phyloP scores from a whole-genome alignment of 2,329 filamentous ascomycete genomes.

The Fusarium sororula region DNA sequence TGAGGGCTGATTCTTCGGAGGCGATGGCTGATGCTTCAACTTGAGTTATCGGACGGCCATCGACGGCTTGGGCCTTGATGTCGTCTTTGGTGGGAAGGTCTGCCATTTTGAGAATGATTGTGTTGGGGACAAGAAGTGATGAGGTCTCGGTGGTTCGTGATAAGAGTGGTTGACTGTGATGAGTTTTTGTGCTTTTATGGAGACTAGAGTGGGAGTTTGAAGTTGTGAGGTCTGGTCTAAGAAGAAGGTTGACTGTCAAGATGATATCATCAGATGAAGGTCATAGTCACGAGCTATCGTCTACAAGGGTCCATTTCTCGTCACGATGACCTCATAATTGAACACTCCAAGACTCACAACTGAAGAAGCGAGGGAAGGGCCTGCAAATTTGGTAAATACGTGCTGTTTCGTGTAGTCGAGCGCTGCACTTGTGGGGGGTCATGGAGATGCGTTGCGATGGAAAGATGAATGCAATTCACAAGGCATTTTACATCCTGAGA shows the following conservation, averaged over 20 bases:
- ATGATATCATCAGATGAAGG: constrained; percentile 8
- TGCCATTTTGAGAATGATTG: background rate
- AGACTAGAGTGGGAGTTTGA: rapidly evolving
- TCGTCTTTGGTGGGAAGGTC: constrained; percentile 21
- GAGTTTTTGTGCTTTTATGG: rapidly evolving
- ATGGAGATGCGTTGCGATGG: background rate
- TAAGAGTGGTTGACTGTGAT: too few relatives aligned
- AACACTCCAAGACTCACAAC: rapidly evolving
- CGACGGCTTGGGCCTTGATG: constrained; percentile 9
- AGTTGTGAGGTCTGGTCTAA: background rate
- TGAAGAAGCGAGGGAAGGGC: rapidly evolving
- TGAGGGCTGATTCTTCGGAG: constrained; percentile 20
- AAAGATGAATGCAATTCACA: too few relatives aligned
- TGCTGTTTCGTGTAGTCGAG: too few relatives aligned
- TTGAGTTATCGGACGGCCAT: constrained; percentile 25
- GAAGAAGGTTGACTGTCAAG: background rate
- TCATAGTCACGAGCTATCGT: background rate
- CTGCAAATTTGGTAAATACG: background rate
- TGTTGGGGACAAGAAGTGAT: background rate
- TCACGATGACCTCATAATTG: constrained; percentile 7
- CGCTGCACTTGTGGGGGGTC: rapidly evolving
- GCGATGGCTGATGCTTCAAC: constrained; percentile 12
- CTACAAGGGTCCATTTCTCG: background rate
- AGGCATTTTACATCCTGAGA: too few relatives aligned
- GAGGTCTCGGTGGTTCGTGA: rapidly evolving